Evolutionary conservation across 495 filamentous ascomycete genomes (phyloP).

Genomic region (Rhypophila decipiens): DNA sequence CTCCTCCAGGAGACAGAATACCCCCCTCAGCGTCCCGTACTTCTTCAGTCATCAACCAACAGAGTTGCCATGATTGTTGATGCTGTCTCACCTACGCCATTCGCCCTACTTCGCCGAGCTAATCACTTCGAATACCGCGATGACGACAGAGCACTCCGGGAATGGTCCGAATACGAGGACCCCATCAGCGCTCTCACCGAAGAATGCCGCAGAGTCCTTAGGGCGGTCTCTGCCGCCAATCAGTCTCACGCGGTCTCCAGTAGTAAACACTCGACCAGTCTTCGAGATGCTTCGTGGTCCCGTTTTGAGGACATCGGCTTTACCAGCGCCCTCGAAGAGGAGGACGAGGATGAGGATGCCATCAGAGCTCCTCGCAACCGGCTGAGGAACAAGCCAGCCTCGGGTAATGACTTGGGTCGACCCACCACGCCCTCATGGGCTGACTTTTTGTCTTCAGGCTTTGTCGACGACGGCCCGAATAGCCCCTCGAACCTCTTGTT

Average conservation of each 20-base stretch:
- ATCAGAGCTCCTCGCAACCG: constrained; percentile 29
- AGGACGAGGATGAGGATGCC: constrained; percentile 57
- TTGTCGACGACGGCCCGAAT: constrained; percentile 61
- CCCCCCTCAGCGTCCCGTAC: constrained; percentile 70
- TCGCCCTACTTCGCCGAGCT: constrained; percentile 81
- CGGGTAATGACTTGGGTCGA: constrained; percentile 60
- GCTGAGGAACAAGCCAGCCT: constrained; percentile 57
- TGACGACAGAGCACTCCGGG: constrained; percentile 71
- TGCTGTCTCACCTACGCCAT: constrained; percentile 89
- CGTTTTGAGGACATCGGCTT: constrained; percentile 95
- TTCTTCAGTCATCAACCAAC: constrained; percentile 74
- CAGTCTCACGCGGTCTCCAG: constrained; percentile 63
- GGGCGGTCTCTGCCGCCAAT: constrained; percentile 80
- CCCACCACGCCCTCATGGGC: constrained; percentile 97
- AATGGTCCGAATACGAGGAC: constrained; percentile 84
- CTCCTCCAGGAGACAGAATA: constrained; percentile 92
- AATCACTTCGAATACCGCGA: constrained; percentile 94
- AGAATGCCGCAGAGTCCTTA: constrained; percentile 85
- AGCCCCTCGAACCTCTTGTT: constrained; percentile 58
- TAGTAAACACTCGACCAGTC: constrained; percentile 60
- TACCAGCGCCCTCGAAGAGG: constrained; percentile 65
- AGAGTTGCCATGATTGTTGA: constrained; percentile 97
- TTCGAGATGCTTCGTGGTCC: constrained; percentile 88
- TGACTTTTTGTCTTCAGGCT: constrained; percentile 91
- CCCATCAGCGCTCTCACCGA: constrained; percentile 83